Evolutionary conservation across 768 basidiomycete genomes (phyloP).

Genomic region (Mycena indigotica): DNA sequence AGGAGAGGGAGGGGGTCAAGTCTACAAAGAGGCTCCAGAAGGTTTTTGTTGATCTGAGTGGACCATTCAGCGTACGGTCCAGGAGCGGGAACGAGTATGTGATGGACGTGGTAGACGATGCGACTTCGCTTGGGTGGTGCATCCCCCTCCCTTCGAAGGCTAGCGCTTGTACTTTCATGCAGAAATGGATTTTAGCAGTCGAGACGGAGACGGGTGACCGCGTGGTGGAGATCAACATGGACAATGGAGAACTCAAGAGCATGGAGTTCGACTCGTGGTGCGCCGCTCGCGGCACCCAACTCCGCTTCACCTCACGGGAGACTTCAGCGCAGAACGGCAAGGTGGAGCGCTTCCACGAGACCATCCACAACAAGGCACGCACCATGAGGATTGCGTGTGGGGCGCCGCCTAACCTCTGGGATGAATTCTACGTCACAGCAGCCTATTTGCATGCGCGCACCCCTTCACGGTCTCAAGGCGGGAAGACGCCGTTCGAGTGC

Average conservation of each 20-base stretch:
- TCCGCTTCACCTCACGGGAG: conserved; percentile 32
- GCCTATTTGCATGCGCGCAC: conserved; percentile 29
- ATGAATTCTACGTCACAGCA: conserved; percentile 36
- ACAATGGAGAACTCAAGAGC: conserved; percentile 30
- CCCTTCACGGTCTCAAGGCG: conserved; percentile 18
- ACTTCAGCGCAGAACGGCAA: conserved; percentile 41
- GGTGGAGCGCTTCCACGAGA: conserved; percentile 40
- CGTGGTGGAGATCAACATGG: conserved; percentile 21
- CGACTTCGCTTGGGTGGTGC: conserved; percentile 31
- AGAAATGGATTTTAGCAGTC: conserved; percentile 29
- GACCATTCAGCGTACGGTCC: conserved; percentile 25
- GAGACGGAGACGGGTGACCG: conserved; percentile 26
- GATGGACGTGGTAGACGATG: conserved; percentile 40
- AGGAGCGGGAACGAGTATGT: conserved; percentile 30
- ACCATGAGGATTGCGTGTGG: conserved; percentile 32
- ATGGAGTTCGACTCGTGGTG: conserved; percentile 17
- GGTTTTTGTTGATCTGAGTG: conserved; percentile 36
- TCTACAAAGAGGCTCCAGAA: conserved; percentile 30
- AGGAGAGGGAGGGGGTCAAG: conserved; percentile 27
- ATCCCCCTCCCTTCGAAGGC: conserved; percentile 35
- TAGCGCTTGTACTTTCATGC: conserved; percentile 25
- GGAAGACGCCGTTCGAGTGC: conserved; percentile 18
- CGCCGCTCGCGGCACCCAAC: conserved; percentile 9
- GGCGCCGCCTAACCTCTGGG: conserved; percentile 33
- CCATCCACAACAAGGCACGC: conserved; percentile 31